These are phyloP conservation scores for Lactifluus pinguis DNA, from an alignment of 768 basidiomycete species.

Conservation along the genomic window DNA sequence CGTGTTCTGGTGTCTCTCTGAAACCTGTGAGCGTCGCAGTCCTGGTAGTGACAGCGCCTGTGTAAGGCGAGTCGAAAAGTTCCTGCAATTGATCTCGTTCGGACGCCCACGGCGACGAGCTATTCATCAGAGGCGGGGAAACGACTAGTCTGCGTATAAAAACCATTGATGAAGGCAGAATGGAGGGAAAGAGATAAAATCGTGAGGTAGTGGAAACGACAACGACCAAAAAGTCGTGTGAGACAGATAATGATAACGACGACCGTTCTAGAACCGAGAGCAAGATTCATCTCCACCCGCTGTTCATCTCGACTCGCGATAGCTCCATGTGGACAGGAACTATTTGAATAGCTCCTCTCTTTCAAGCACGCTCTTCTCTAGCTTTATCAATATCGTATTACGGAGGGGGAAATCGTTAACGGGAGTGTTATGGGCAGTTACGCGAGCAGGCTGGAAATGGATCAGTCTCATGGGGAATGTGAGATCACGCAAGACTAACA, in stretches of 20 bases:
- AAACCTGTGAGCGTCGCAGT: slow-evolving; percentile 68
- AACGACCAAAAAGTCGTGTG: background rate
- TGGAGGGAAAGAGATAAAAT: background rate
- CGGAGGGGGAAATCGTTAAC: slow-evolving; percentile 70
- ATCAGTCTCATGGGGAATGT: background rate
- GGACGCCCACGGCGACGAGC: slow-evolving; percentile 78
- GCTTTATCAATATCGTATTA: slow-evolving; percentile 95
- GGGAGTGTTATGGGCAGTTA: slow-evolving; percentile 92
- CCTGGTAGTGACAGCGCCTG: slow-evolving; percentile 75
- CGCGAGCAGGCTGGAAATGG: slow-evolving; percentile 72
- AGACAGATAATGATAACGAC: slow-evolving; percentile 6
- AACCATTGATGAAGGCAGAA: slow-evolving; percentile 37
- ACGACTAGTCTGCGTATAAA: slow-evolving; percentile 46
- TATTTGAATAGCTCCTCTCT: slow-evolving; percentile 87
- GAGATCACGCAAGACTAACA: slow-evolving; percentile 42
- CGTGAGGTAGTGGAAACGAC: background rate
- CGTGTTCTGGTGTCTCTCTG: slow-evolving; percentile 51
- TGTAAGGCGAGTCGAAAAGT: slow-evolving; percentile 57
- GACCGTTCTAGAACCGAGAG: slow-evolving; percentile 3
- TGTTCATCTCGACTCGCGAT: slow-evolving; percentile 2
- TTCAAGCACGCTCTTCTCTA: slow-evolving; percentile 87
- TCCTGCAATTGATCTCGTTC: slow-evolving; percentile 51
- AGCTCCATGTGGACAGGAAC: slow-evolving; percentile 11
- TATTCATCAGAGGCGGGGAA: slow-evolving; percentile 62
- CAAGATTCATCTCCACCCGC: background rate